Base-by-base conservation (phyloP, 768 basidiomycete species). In the Dendrothele bispora region DNA sequence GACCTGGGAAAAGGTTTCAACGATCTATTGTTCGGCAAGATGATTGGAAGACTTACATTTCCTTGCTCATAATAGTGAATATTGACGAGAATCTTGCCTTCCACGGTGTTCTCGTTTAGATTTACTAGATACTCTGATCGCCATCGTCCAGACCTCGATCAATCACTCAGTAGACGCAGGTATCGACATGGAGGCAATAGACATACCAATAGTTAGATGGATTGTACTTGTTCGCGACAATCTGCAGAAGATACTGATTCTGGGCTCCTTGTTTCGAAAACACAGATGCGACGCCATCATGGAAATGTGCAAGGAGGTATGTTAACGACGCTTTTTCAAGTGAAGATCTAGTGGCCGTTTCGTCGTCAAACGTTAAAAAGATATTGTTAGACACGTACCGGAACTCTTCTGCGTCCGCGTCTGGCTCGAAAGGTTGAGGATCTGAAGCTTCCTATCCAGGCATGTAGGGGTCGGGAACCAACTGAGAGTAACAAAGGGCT, bases 61-160 rank as follows among this genome's bases (percentile, higher is more conserved):
- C 95, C 95, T 62, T 97, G 92, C 64, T 99, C 97, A 60, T 95
- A 98, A 61, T 98, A 98, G 65, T 99, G 97, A 11, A 98, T 86
- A 57, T 93, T 89, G 36, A 90, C 79, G 7, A 86, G 72, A 14
- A 97, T 80, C 57, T 73, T 80, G 0, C 93, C 94, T n/a, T 68
- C 65, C 5, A 97, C 73, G 49, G 67, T 75, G 44, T 79, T 78
- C 32, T 78, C 71, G 15, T 74, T 77, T 30, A 89, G 64, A 62
- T 95, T 83, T 40, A 97, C 72, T 7, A 71, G 62, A 63, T 97
- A 98, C 55, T 86, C 78, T 5, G 93, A 94, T 30, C 95, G 81
- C 95, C 95, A 98, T 62, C 94, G 76, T 27, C 95, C 95, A 24
- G 94, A 88, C 94, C 95, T 95, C 48, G 46, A 38, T 14, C 26